Base-by-base conservation (phyloP, 495 filamentous ascomycete genomes). In the Xylaria acuta region DNA sequence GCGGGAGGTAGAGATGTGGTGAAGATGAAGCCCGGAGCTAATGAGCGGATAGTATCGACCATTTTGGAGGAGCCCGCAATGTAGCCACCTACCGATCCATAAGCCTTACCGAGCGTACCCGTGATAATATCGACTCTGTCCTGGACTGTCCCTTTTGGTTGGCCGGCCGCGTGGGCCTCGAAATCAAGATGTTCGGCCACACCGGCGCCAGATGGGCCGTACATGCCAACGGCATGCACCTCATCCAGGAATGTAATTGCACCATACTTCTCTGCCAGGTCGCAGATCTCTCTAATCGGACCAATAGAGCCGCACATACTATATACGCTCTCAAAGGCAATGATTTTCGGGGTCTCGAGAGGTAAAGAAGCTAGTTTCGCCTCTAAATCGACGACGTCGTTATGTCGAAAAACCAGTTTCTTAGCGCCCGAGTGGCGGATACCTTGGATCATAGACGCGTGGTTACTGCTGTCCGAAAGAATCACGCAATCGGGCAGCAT, bases 291-390 rank as follows among this genome's bases (percentile, higher is more conserved):
- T 51, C 47, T 51, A 11, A 51, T 51, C 7, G 47, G 47, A 25
- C 47, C 47, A 12, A 51, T 51, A 25, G 47, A 51, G 47, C 47
- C 47, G n/a, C 47, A 51, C 47, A 51, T 51, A 51, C 47, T 51
- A 51, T 51, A 51, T 51, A 51, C 47, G 47, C 47, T 51, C 47
- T 51, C 47, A 25, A 51, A 51, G n/a, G 47, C 47, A 51, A 51
- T 51, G 9, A 51, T 25, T 12, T 51, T 51, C 47, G 47, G 47
- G n/a, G 47, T 51, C 47, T 51, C 47, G 6, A 51, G 47, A 11
- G 47, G 47, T 25, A 51, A 7, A 11, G 47, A 51, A 22, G 47
- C 47, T 3, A 51, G 47, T n/a, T 51, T 51, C 47, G 47, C 47
- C 47, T 51, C 47, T 51, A 51, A 51, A 12, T 51, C 47, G n/a